Percentiles rank a stretch among this genome's conserved stretches.
Evolutionary conservation across 1,284 basidiomycete species (phyloP).

Genomic region (Sanghuangporus baumii): DNA sequence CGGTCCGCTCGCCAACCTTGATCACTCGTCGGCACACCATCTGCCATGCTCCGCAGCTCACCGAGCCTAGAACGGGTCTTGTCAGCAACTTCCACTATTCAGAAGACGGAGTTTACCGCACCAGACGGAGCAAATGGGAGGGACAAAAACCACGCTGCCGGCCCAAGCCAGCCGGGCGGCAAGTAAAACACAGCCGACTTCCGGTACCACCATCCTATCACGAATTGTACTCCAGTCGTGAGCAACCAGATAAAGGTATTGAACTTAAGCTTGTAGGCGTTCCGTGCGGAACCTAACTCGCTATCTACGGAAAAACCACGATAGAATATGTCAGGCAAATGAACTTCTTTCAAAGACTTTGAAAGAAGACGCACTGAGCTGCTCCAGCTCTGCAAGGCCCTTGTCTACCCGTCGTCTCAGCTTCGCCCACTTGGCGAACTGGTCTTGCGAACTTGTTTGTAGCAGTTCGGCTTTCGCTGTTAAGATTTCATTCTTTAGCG

Average conservation of each 20-base stretch:
- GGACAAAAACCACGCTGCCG: constrained; percentile 75
- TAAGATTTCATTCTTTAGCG: constrained; percentile 75
- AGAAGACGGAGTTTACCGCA: constrained; percentile 23
- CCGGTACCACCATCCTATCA: constrained; percentile 86
- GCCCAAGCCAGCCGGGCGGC: constrained; percentile 83
- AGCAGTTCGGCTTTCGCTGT: constrained; percentile 80
- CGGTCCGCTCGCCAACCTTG: constrained; percentile 17
- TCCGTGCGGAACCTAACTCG: constrained; percentile 58
- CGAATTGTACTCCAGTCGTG: constrained; percentile 80
- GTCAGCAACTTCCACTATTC: background rate
- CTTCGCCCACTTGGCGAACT: constrained; percentile 99
- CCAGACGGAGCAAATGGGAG: constrained; percentile 80
- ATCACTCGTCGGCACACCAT: constrained; percentile 13
- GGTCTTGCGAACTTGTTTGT: constrained; percentile 91
- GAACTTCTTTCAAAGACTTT: constrained; percentile 1
- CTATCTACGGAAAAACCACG: constrained; percentile 46
- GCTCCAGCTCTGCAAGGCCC: constrained; percentile 89
- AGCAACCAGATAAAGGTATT: constrained; percentile 70
- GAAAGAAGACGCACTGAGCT: constrained; percentile 63
- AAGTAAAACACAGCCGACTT: constrained; percentile 87
- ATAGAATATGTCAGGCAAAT: background rate
- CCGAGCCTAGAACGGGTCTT: constrained; percentile 21
- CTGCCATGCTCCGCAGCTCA: constrained; percentile 19
- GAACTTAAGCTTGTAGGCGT: constrained; percentile 71
- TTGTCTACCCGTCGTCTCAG: constrained; percentile 89